Percentiles rank a stretch among this genome's conserved stretches.
Evolutionary conservation across 495 filamentous ascomycete species (phyloP).

Genomic region (Hyaloscypha finlandica): DNA sequence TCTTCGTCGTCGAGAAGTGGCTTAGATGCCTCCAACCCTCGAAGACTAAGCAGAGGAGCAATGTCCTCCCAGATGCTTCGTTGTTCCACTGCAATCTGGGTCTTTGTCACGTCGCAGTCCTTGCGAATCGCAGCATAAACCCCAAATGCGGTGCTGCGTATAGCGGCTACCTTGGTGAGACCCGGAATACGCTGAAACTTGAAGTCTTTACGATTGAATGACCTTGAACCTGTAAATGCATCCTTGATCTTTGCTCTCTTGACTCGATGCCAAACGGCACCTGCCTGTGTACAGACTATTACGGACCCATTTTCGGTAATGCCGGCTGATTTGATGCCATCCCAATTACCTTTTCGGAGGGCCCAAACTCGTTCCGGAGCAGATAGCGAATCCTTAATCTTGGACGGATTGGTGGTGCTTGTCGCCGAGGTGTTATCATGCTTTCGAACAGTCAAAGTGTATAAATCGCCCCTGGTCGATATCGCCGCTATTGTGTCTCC

Average conservation of each 20-base stretch:
- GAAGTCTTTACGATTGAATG: constrained; percentile 72
- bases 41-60: constrained; percentile 65
- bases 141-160: constrained; percentile 84
- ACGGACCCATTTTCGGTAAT: constrained; percentile 94
- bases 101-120: constrained; percentile 79
- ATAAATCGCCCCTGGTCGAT: constrained; percentile 81
- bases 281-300: constrained; percentile 88
- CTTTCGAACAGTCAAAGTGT: constrained; percentile 71
- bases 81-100: constrained; percentile 65
- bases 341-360: constrained; percentile 76
- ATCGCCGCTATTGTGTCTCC: constrained; percentile 90
- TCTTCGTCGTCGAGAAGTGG: constrained; percentile 16
- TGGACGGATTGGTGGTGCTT: constrained; percentile 87
- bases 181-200: constrained; percentile 90
- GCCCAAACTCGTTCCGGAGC: constrained; percentile 79
- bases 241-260: constrained; percentile 81
- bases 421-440: constrained; percentile 57
- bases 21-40: constrained; percentile 42
- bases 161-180: constrained; percentile 77
- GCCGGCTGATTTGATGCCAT: constrained; percentile 77
- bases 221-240: constrained; percentile 51
- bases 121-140: constrained; percentile 85
- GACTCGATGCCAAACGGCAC: constrained; percentile 86
- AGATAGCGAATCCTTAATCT: constrained; percentile 71
- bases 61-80: constrained; percentile 75